These are phyloP conservation scores for Dendrobium huoshanense DNA, from an alignment of 106 monocot genomes.

Conservation along the genomic window DNA sequence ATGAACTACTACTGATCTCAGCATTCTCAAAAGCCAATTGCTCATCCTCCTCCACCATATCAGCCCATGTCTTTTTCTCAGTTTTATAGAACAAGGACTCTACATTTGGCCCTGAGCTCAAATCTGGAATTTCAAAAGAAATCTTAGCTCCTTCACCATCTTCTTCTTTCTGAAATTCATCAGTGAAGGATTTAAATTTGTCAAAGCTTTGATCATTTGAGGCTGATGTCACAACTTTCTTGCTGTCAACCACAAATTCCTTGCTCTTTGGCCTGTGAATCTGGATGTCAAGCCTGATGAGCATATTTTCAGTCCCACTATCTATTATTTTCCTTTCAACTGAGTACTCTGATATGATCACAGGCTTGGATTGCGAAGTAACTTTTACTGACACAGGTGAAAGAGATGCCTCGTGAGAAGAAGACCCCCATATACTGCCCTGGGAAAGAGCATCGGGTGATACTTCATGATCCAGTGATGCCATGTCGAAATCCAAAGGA, in stretches of 20 bases:
- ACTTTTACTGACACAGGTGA: neutral
- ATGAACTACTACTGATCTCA: neutral
- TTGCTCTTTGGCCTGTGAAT: neutral
- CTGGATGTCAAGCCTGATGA: conserved; percentile 7
- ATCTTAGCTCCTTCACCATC: neutral
- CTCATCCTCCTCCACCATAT: conserved; percentile 10
- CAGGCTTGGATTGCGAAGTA: neutral
- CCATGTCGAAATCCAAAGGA: neutral
- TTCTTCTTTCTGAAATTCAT: neutral
- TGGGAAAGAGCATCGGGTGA: neutral
- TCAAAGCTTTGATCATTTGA: neutral
- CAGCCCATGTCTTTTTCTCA: conserved; percentile 3
- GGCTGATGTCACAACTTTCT: neutral
- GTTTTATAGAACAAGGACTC: neutral
- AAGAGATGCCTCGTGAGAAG: neutral
- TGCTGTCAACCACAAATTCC: neutral
- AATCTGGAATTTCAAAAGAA: neutral
- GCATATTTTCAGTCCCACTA: neutral
- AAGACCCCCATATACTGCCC: too few relatives aligned
- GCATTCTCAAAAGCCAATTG: neutral
- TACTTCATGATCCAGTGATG: neutral
- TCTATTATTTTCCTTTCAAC: neutral
- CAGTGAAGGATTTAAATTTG: neutral
- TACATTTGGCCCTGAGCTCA: too few relatives aligned
- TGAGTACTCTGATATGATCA: neutral